A percentile compares a stretch with the other conserved stretches of the same genome.
Evolutionary conservation across 2,329 filamentous ascomycete species (phyloP).

Genomic region (Coniochaeta sp.): DNA sequence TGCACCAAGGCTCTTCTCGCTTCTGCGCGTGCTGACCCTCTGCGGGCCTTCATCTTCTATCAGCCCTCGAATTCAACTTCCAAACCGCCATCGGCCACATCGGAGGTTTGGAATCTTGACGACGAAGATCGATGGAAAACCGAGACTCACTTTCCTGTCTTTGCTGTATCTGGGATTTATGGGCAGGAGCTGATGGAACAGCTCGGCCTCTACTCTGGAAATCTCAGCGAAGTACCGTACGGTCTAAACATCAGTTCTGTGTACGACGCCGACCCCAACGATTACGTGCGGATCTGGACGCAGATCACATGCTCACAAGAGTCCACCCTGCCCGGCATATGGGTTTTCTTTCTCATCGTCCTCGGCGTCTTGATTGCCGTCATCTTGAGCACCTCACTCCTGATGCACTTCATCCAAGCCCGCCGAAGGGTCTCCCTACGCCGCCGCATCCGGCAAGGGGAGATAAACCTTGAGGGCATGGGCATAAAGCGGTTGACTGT

Average conservation of each 20-base stretch:
- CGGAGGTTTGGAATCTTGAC: slow-evolving; percentile 61
- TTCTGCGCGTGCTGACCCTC: slow-evolving; percentile 48
- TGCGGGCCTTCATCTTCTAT: slow-evolving; percentile 60
- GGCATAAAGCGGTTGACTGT: slow-evolving; percentile 79
- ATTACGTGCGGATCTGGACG: slow-evolving; percentile 55
- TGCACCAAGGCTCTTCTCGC: slow-evolving; percentile 71
- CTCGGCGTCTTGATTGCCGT: slow-evolving; percentile 64
- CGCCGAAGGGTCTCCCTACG: slow-evolving; percentile 61
- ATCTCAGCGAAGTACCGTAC: slow-evolving; percentile 54
- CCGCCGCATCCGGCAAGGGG: slow-evolving; percentile 65
- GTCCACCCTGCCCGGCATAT: slow-evolving; percentile 60
- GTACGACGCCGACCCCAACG: slow-evolving; percentile 47
- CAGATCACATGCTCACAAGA: slow-evolving; percentile 40
- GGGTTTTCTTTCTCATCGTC: slow-evolving; percentile 70
- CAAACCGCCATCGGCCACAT: slow-evolving; percentile 58
- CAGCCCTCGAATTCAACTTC: slow-evolving; percentile 45
- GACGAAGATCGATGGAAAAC: slow-evolving; percentile 66
- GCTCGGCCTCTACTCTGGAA: slow-evolving; percentile 70
- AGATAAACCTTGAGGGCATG: slow-evolving; percentile 79
- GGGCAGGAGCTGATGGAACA: slow-evolving; percentile 65
- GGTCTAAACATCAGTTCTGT: slow-evolving; percentile 47
- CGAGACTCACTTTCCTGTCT: slow-evolving; percentile 70
- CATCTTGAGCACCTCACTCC: slow-evolving; percentile 57
- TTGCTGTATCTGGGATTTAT: slow-evolving; percentile 64
- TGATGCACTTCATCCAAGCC: slow-evolving; percentile 73